These are phyloP conservation scores for Arthrinium puccinioides DNA, from an alignment of 2,329 filamentous ascomycete genomes.

Conservation along the genomic window DNA sequence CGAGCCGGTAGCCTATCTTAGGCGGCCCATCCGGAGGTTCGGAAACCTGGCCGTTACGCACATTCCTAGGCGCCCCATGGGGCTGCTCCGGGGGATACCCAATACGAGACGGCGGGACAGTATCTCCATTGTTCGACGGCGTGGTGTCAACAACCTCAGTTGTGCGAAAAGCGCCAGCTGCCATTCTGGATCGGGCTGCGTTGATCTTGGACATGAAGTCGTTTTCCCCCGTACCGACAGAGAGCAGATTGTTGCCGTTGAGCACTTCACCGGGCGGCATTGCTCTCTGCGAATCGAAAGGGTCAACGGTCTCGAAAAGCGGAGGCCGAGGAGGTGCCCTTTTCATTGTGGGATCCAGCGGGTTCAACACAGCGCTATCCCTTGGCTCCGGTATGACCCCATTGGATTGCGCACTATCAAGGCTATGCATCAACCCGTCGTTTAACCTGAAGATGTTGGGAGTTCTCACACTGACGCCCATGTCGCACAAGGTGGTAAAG, in stretches of 20 bases:
- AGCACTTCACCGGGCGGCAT: slow-evolving; percentile 31
- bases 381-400: slow-evolving; percentile 26
- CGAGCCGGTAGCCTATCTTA: slow-evolving; percentile 54
- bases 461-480: slow-evolving; percentile 72
- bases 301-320: slow-evolving; percentile 34
- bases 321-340: slow-evolving; percentile 31
- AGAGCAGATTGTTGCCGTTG: slow-evolving; percentile 31
- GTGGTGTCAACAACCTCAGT: slow-evolving; percentile 60
- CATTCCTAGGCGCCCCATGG: slow-evolving; percentile 45
- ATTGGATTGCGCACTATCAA: slow-evolving; percentile 31
- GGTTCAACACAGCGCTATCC: slow-evolving; percentile 25
- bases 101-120: slow-evolving; percentile 25
- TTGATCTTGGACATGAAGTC: slow-evolving; percentile 51
- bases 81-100: slow-evolving; percentile 34
- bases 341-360: slow-evolving; percentile 33
- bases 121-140: slow-evolving; percentile 34
- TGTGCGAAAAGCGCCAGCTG: slow-evolving; percentile 29
- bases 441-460: slow-evolving; percentile 80
- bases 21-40: slow-evolving; percentile 53
- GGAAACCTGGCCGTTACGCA: slow-evolving; percentile 43
- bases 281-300: slow-evolving; percentile 41
- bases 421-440: slow-evolving; percentile 40
- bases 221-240: slow-evolving; percentile 36
- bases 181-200: slow-evolving; percentile 40
- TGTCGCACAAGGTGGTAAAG: slow-evolving; percentile 81